Base-by-base conservation (phyloP, 768 basidiomycete species). In the Suillus hirtellus region DNA sequence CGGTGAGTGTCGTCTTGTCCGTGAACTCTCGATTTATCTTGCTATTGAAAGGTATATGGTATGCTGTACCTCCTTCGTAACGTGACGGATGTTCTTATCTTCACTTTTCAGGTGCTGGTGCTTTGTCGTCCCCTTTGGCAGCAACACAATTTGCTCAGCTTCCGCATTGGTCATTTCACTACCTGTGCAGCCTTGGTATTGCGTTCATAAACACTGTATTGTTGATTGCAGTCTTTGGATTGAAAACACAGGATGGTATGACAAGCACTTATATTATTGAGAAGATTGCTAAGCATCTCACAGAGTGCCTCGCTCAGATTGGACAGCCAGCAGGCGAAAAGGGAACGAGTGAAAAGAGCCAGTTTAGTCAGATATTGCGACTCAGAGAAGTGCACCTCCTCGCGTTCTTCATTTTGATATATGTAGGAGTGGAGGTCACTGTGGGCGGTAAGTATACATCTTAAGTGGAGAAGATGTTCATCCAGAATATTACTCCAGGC, bases 191-290 rank as follows among this genome's bases (percentile, higher is more conserved):
- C 0, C 76, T 93, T 0, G 89, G 85, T 2, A 70, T 95, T n/a
- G 85, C 89, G 0, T 60, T 86, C 1, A 66, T 79, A 46, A 92
- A 90, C 66, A 76, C 81, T 1, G 44, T 82, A 9, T 54, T 83
- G 2, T 74, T 94, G 2, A 60, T 81, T 3, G 59, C 71, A 7
- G 83, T 90, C 21, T 93, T 95, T 76, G 80, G 83, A 14, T 75
- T 89, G 63, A 86, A 85, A 71, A 81, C 77, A 0, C 88, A 92
- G 70, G 87, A 93, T 68, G 86, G 91, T 87, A 63, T 8, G 71
- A 62, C n/a, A 35, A 21, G 55, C 10, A 40, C 65, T 62, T 27
- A 5, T 6, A 14, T 8, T n/a, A 42, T 55, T 40, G 42, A 24
- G 21, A 2, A 46, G 35, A 44, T 64, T 10, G 59, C 5, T 21